These are phyloP conservation scores for Candida sp. DNA, from an alignment of 1,139 yeast genomes.

Conservation along the genomic window DNA sequence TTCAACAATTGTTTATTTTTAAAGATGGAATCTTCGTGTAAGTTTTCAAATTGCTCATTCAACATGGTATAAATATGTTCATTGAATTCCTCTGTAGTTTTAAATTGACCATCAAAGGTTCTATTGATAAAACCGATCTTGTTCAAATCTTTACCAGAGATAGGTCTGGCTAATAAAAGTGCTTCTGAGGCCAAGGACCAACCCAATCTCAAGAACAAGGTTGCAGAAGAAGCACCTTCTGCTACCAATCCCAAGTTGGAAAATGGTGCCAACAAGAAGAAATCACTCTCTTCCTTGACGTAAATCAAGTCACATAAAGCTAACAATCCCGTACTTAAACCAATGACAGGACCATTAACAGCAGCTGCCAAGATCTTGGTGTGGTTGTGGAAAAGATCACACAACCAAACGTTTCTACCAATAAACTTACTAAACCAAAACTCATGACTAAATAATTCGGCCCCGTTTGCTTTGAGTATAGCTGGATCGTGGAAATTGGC, in stretches of 20 bases:
- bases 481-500: constrained; percentile 57
- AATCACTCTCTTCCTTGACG: constrained; percentile 54
- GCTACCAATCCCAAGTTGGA: constrained; percentile 80
- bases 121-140: constrained; percentile 63
- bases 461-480: constrained; percentile 17
- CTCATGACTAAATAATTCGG: constrained; percentile 38
- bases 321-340: constrained; percentile 72
- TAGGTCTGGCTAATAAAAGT: constrained; percentile 64
- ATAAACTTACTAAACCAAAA: constrained; percentile 61
- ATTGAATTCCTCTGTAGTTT: constrained; percentile 61
- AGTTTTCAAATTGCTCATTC: constrained; percentile 37
- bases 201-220: constrained; percentile 70
- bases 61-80: constrained; percentile 46
- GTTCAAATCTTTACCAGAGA: constrained; percentile 56
- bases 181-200: constrained; percentile 75
- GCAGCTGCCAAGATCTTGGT: constrained; percentile 71
- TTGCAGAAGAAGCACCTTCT: constrained; percentile 76
- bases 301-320: constrained; percentile 76
- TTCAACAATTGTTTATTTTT: constrained; percentile 61
- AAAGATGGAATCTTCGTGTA: constrained; percentile 58
- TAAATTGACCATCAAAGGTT: constrained; percentile 38
- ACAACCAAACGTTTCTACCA: constrained; percentile 67
- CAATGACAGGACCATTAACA: constrained; percentile 86
- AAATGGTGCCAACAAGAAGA: constrained; percentile 72
- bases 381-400: constrained; percentile 70